phyloP scores from a whole-genome alignment of 2,329 filamentous ascomycete species.

The Periconia digitata region DNA sequence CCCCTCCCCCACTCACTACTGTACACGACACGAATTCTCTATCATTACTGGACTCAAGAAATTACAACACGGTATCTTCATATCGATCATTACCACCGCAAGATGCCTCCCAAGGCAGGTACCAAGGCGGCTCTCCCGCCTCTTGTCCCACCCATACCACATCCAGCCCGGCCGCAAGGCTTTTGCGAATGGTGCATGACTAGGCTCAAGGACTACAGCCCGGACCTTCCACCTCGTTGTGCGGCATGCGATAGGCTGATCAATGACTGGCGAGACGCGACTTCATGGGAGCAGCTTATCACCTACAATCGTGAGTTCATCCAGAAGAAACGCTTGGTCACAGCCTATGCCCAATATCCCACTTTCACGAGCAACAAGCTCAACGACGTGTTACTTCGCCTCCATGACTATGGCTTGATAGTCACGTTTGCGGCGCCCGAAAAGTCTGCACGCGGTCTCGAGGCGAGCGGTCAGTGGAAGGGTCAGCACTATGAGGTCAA shows the following conservation, averaged over 20 bases:
- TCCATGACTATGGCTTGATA: conserved; percentile 2
- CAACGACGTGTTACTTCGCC: not conserved
- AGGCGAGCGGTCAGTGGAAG: not conserved
- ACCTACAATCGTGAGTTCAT: conserved; percentile 4
- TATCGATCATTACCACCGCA: not conserved
- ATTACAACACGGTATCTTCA: not conserved
- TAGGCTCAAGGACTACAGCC: not conserved
- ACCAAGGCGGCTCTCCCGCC: not conserved
- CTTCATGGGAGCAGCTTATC: not conserved
- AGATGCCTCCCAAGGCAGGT: not conserved
- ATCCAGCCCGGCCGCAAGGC: too few species aligned
- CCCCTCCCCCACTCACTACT: not conserved
- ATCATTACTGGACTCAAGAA: not conserved
- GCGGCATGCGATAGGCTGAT: not conserved
- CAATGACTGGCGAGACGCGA: not conserved
- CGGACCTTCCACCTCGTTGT: not conserved
- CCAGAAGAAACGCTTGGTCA: not conserved
- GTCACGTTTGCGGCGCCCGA: not conserved
- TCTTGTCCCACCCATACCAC: not conserved
- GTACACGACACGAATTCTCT: not conserved
- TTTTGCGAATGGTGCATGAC: not conserved
- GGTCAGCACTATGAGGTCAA: conserved; percentile 2
- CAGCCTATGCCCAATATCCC: not conserved
- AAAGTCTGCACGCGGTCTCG: not conserved
- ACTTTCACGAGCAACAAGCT: not conserved